phyloP scores from a whole-genome alignment of 2,329 filamentous ascomycete species.

The Penicillium sclerotigenum region DNA sequence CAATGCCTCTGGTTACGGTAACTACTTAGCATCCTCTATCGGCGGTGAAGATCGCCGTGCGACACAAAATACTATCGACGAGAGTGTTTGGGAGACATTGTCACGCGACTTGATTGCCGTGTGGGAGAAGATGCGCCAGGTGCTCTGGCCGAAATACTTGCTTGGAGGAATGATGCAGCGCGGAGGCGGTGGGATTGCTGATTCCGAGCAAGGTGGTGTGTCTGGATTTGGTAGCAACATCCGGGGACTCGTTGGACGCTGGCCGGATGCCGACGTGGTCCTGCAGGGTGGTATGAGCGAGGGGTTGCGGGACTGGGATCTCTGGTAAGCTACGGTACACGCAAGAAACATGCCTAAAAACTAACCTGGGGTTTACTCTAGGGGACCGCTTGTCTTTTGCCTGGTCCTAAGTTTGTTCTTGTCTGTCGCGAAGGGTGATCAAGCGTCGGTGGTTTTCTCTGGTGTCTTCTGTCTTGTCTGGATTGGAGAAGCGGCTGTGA shows the following conservation, averaged over 20 bases:
- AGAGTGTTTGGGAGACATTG: constrained; percentile 95
- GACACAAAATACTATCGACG: constrained; percentile 90
- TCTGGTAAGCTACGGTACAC: constrained; percentile 58
- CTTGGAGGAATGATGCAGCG: constrained; percentile 64
- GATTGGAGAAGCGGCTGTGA: constrained; percentile 94
- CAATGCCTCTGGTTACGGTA: constrained; percentile 62
- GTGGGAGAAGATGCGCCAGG: constrained; percentile 97
- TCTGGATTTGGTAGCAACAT: constrained; percentile 48
- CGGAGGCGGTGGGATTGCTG: constrained; percentile 53
- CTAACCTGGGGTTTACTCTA: constrained; percentile 26
- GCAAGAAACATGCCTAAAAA: not conserved
- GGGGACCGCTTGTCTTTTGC: constrained; percentile 93
- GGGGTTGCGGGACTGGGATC: constrained; percentile 91
- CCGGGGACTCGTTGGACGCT: constrained; percentile 58
- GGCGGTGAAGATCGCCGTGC: constrained; percentile 89
- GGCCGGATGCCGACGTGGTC: constrained; percentile 66
- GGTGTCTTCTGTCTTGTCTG: constrained; percentile 96
- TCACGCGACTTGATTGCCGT: constrained; percentile 86
- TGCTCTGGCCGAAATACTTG: constrained; percentile 92
- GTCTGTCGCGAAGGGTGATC: constrained; percentile 74
- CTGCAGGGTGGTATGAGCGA: constrained; percentile 75
- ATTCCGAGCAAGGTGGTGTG: constrained; percentile 57
- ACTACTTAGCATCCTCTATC: constrained; percentile 83
- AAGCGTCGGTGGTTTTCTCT: constrained; percentile 87
- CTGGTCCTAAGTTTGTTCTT: constrained; percentile 82